Conservation (phyloP, 495 filamentous ascomycete genomes). For the Lophiostoma macrostomum region DNA sequence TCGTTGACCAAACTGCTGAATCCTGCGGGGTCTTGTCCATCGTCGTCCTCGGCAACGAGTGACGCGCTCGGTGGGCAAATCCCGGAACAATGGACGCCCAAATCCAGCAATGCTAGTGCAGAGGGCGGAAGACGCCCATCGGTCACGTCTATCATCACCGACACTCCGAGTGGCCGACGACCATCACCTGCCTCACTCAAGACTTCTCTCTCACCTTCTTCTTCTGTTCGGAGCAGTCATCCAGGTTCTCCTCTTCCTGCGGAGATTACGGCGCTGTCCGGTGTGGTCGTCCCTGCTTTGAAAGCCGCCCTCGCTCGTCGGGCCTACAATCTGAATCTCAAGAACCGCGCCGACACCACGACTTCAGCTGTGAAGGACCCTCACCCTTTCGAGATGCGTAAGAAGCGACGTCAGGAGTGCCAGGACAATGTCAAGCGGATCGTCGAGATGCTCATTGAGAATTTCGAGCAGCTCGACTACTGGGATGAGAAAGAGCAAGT, state of each 20-base stretch:
- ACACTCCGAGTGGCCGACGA: no score
- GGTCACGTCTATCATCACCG: no score
- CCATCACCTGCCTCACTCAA: no score
- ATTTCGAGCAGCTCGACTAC: constrained; percentile 83
- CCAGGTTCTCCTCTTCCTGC: constrained; percentile 15
- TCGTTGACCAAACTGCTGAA: no score
- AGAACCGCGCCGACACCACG: constrained; percentile 5
- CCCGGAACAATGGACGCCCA: no score
- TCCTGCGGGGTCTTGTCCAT: no score
- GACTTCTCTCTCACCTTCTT: constrained; percentile 35
- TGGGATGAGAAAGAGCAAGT: constrained; percentile 80
- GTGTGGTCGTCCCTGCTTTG: constrained; percentile 87
- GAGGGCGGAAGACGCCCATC: no score
- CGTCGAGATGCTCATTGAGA: constrained; percentile 68
- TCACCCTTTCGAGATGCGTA: background rate
- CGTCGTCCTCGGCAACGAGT: no score
- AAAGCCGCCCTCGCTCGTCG: constrained; percentile 83
- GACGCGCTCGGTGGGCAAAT: no score
- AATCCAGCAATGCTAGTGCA: no score
- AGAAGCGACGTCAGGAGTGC: constrained; percentile 57
- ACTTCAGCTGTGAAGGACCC: constrained; percentile 5
- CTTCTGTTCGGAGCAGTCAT: constrained; percentile 26
- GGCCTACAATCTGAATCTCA: constrained; percentile 44
- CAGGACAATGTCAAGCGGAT: constrained; percentile 79
- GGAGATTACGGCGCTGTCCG: constrained; percentile 62